Conservation (phyloP, 108 stramenopile species). For the Pelagomonas calceolata region DNA sequence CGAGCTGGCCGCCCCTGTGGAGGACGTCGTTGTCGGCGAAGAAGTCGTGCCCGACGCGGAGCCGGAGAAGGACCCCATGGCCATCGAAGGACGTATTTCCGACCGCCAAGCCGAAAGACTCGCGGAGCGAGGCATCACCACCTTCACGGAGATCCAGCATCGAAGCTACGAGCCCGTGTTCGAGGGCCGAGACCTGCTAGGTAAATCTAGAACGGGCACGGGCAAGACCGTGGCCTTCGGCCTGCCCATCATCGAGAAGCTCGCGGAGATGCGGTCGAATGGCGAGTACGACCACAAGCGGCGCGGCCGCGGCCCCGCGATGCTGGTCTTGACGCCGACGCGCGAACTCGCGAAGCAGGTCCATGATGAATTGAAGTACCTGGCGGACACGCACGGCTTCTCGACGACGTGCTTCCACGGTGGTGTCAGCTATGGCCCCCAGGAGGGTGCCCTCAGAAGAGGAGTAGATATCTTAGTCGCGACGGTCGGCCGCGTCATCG, state of each 20-base stretch:
- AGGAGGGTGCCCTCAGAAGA: slow-evolving; percentile 61
- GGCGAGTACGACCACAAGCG: slow-evolving; percentile 33
- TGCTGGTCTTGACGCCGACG: slow-evolving; percentile 93
- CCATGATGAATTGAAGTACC: slow-evolving; percentile 56
- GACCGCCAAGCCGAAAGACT: slow-evolving; percentile 9
- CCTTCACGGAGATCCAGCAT: slow-evolving; percentile 79
- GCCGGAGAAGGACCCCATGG: too few species aligned
- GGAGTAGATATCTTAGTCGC: slow-evolving; percentile 95
- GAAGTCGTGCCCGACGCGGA: too few species aligned
- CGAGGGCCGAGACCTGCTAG: slow-evolving; percentile 86
- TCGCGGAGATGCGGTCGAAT: slow-evolving; percentile 37
- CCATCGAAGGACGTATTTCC: too few species aligned
- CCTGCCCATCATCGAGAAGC: slow-evolving; percentile 67
- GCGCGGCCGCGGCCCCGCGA: slow-evolving; percentile 69
- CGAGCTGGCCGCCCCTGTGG: too few species aligned
- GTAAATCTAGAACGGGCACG: slow-evolving; percentile 89
- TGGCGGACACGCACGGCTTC: slow-evolving; percentile 63
- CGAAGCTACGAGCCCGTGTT: slow-evolving; percentile 73
- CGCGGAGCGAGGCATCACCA: slow-evolving; percentile 60
- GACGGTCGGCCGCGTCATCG: slow-evolving; percentile 94
- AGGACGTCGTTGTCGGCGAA: too few species aligned
- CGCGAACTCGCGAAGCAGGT: slow-evolving; percentile 98
- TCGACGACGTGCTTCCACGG: slow-evolving; percentile 82
- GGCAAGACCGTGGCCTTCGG: slow-evolving; percentile 99
- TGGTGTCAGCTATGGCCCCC: slow-evolving; percentile 84